Percentiles rank a stretch among this genome's conserved stretches.
These are phyloP conservation scores for Nicotiana paniculata DNA, from an alignment of 257 asterid species.

Conservation along the genomic window DNA sequence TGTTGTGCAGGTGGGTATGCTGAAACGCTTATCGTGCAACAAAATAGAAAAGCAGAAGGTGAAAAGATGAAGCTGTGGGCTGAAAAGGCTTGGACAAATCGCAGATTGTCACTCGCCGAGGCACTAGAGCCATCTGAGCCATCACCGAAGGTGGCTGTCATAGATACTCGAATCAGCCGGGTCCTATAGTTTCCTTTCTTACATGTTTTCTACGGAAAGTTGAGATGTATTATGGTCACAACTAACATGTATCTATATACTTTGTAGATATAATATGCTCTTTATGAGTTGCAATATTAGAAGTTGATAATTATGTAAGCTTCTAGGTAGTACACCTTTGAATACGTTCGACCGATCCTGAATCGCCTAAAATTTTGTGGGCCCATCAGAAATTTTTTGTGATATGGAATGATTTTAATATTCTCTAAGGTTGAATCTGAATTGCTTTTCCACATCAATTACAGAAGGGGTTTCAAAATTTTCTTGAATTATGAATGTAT, in stretches of 20 bases:
- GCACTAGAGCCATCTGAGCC: conserved; percentile 56
- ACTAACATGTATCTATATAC: neutral
- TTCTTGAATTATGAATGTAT: neutral
- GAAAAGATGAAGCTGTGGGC: conserved; percentile 69
- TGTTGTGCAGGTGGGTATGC: conserved; percentile 78
- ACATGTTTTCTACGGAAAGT: neutral
- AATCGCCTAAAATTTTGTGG: no score
- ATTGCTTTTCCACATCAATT: neutral
- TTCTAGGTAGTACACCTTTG: neutral
- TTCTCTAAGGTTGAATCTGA: neutral
- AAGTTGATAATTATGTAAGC: neutral
- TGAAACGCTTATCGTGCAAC: conserved; percentile 63
- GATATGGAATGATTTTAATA: neutral
- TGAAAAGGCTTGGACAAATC: conserved; percentile 56
- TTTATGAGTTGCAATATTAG: neutral
- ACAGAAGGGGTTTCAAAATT: neutral
- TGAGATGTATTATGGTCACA: neutral
- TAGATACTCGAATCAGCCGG: conserved; percentile 76
- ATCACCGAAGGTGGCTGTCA: conserved; percentile 40
- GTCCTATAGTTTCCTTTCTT: conserved; percentile 28
- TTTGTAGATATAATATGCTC: neutral
- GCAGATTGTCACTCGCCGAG: conserved; percentile 54
- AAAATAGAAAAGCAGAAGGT: conserved; percentile 81
- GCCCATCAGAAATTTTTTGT: neutral
- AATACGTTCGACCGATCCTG: neutral